phyloP scores from a whole-genome alignment of 768 basidiomycete species.

The Hygrocybe coccinea region DNA sequence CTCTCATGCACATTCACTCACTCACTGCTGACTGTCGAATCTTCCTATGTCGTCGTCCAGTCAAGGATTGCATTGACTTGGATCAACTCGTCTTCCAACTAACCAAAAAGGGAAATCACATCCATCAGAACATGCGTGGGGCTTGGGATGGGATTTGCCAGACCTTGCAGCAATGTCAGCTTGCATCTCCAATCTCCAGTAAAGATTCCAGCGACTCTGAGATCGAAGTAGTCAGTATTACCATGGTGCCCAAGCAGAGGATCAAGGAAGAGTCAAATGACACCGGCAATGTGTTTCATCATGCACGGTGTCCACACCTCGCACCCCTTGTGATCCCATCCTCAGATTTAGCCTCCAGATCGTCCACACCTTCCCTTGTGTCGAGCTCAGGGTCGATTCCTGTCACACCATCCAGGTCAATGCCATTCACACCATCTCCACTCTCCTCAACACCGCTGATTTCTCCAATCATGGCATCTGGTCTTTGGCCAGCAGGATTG shows the following conservation, averaged over 20 bases:
- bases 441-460: background rate
- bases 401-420: no score
- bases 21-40: background rate
- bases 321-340: slow-evolving; percentile 16
- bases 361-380: slow-evolving; percentile 35
- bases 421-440: slow-evolving; percentile 47
- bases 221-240: background rate
- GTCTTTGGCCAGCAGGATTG: slow-evolving; percentile 21
- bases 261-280: background rate
- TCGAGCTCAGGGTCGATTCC: no score
- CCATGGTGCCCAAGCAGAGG: no score
- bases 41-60: background rate
- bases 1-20: background rate
- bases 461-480: no score
- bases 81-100: background rate
- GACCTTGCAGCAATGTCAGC: background rate
- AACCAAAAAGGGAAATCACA: background rate
- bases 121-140: background rate
- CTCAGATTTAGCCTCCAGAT: slow-evolving; percentile 56
- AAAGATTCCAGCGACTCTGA: background rate
- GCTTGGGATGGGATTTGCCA: background rate
- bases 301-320: background rate
- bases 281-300: background rate
- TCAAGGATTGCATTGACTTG: background rate
- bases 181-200: no score